Evolutionary conservation across 108 stramenopile genomes (phyloP).

Genomic region (Nannochloropsis salina): DNA sequence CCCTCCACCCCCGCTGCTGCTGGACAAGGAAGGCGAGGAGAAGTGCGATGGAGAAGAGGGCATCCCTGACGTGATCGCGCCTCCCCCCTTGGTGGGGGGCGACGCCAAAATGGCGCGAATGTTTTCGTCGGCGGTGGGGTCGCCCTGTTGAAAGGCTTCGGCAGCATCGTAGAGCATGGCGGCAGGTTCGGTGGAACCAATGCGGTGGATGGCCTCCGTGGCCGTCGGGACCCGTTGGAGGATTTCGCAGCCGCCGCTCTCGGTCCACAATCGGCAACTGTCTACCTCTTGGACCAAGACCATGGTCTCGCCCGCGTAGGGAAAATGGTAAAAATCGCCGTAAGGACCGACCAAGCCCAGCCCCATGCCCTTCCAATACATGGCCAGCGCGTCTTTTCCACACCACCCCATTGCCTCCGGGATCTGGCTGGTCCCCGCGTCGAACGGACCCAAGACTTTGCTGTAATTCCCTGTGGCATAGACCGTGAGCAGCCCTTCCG

Average conservation of each 20-base stretch:
- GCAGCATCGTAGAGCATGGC: conserved; percentile 88
- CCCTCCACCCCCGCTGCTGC: not conserved
- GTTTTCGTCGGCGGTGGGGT: conserved; percentile 68
- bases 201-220: conserved; percentile 70
- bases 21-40: not conserved
- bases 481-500: not conserved
- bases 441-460: not conserved
- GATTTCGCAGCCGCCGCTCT: conserved; percentile 64
- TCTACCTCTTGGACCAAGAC: conserved; percentile 83
- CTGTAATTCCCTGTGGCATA: not conserved
- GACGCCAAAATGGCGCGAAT: not conserved
- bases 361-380: conserved; percentile 85
- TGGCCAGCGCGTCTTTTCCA: conserved; percentile 84
- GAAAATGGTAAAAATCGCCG: conserved; percentile 87
- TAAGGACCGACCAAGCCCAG: conserved; percentile 89
- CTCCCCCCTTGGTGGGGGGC: not conserved
- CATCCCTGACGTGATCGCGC: not conserved
- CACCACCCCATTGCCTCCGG: conserved; percentile 58
- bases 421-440: not conserved
- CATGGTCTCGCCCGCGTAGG: conserved; percentile 64
- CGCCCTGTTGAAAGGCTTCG: conserved; percentile 81
- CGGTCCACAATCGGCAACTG: conserved; percentile 79
- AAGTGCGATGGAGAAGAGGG: not conserved
- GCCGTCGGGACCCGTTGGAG: conserved; percentile 83
- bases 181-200: conserved; percentile 83